Base-by-base conservation (phyloP, 2,329 filamentous ascomycete species). In the Trichoderma atroviride region DNA sequence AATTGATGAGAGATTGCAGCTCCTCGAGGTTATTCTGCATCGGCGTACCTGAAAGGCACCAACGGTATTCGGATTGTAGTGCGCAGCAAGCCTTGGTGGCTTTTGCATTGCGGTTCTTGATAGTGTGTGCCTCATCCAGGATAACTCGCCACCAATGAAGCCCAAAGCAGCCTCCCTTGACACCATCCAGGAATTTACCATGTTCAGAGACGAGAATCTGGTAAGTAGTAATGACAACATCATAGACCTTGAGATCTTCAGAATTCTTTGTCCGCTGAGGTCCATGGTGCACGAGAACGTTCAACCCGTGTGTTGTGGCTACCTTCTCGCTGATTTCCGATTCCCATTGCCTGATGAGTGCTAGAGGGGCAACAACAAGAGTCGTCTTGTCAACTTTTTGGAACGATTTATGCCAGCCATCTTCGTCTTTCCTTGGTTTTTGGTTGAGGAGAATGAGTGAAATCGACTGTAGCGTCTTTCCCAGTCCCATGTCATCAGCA, bases 1-100 rank as follows among this genome's bases (percentile, higher is more conserved):
- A 99, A 71, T 91, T 92, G 78, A 99, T 93, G 66, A 99, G 83
- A 73, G 93, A 97, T 77, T 99, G 96, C 63, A 99, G 83, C 79
- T 99, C 96, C 73, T 99, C 96, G 6, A 99, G 87, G 75, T 97
- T 98, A 81, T 99, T 99, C 78, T 99, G 96, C 91, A 99, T 94
- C 0, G 96, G 96, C 1, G 96, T 99, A 65, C 96, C 96, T 0
- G 94, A 97, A 71, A 99, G 82, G 77, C 96, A 98, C 96, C 96
- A 99, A 71, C 96, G 87, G 76, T 97, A 98, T 78, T 96, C 91
- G 24, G 93, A 90, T 35, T 91, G 85, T 37, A 99, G 81, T 1
- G 92, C 92, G 77, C 91, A 99, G 73, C 92, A 96, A 1, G 96
- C 94, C 78, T 97, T 94, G 1, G 95, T 97, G 52, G 93, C 91